Percentiles rank a stretch among this genome's conserved stretches.
These are phyloP conservation scores for Leccinum imitatum DNA, from an alignment of 768 basidiomycete genomes.

Conservation along the genomic window DNA sequence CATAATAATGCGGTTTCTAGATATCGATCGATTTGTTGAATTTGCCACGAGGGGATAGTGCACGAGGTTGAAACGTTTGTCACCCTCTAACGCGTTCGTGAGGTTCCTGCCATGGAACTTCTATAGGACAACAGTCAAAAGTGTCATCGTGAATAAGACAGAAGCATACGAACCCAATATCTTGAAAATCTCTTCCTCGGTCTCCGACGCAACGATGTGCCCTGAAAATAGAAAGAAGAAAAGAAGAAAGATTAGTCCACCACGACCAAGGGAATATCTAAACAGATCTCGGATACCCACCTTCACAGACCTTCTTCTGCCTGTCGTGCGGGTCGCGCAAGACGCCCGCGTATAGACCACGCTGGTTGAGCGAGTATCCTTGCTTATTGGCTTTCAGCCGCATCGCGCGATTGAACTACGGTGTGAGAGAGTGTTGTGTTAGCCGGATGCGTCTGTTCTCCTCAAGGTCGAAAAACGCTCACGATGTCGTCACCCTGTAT, in stretches of 20 bases:
- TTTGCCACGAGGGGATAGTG: not conserved
- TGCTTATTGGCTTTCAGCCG: slow-evolving; percentile 77
- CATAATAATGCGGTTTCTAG: not conserved
- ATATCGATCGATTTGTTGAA: not conserved
- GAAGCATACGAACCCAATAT: slow-evolving; percentile 50
- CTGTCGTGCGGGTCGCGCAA: slow-evolving; percentile 66
- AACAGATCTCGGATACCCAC: slow-evolving; percentile 32
- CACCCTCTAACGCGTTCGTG: slow-evolving; percentile 61
- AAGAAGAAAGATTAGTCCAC: not conserved
- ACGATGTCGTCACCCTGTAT: slow-evolving; percentile 86
- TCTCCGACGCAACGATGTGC: slow-evolving; percentile 71
- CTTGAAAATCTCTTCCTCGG: slow-evolving; percentile 83
- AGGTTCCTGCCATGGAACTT: slow-evolving; percentile 81
- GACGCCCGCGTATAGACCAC: slow-evolving; percentile 73
- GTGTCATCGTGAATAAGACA: not conserved
- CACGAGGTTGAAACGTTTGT: not conserved
- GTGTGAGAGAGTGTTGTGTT: not conserved
- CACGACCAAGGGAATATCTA: not conserved
- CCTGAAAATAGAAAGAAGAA: slow-evolving; percentile 39
- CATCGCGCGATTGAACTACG: slow-evolving; percentile 87
- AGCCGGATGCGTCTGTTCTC: not conserved
- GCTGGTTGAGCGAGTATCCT: slow-evolving; percentile 87
- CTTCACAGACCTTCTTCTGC: slow-evolving; percentile 57
- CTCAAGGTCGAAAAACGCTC: slow-evolving; percentile 25
- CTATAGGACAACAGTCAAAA: slow-evolving; percentile 25